These are phyloP conservation scores for Thalassiosira profunda DNA, from an alignment of 108 stramenopile species.

Conservation along the genomic window DNA sequence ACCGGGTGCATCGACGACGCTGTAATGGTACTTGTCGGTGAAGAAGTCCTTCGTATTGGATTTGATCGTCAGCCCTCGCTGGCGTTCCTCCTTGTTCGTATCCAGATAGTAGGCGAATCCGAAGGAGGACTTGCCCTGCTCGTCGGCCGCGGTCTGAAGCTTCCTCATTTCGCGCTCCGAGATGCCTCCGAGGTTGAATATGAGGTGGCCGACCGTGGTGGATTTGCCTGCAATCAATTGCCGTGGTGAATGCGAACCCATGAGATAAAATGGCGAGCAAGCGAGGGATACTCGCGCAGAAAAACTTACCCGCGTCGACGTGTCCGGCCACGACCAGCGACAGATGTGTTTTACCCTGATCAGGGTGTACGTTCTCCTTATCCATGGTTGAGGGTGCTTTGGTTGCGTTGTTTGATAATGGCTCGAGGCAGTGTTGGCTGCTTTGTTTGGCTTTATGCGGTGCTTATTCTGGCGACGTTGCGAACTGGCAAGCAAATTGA, in stretches of 20 bases:
- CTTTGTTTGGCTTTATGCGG: too few species aligned
- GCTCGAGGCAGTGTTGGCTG: too few species aligned
- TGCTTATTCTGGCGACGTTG: too few species aligned
- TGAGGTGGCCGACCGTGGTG: constrained; percentile 81
- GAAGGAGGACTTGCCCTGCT: constrained; percentile 85
- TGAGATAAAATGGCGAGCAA: background rate
- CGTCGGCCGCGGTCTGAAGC: constrained; percentile 70
- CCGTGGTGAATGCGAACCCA: background rate
- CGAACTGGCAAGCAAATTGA: too few species aligned
- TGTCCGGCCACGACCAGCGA: constrained; percentile 89
- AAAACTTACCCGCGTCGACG: constrained; percentile 86
- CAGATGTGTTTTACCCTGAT: too few species aligned
- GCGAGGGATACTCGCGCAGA: background rate
- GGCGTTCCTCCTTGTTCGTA: constrained; percentile 84
- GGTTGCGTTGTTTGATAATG: too few species aligned
- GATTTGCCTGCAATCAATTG: constrained; percentile 45
- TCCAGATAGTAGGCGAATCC: constrained; percentile 87
- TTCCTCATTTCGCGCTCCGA: constrained; percentile 80
- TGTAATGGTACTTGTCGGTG: constrained; percentile 87
- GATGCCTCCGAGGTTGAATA: constrained; percentile 86
- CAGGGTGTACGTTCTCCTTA: too few species aligned
- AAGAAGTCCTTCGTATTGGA: constrained; percentile 89
- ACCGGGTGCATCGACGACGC: constrained; percentile 80
- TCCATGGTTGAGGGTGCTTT: too few species aligned
- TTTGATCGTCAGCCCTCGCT: constrained; percentile 83